A percentile compares a stretch with the other conserved stretches of the same genome.
phyloP scores from a whole-genome alignment of 176 grass and related monocot genomes.

The Eragrostis nindensis region DNA sequence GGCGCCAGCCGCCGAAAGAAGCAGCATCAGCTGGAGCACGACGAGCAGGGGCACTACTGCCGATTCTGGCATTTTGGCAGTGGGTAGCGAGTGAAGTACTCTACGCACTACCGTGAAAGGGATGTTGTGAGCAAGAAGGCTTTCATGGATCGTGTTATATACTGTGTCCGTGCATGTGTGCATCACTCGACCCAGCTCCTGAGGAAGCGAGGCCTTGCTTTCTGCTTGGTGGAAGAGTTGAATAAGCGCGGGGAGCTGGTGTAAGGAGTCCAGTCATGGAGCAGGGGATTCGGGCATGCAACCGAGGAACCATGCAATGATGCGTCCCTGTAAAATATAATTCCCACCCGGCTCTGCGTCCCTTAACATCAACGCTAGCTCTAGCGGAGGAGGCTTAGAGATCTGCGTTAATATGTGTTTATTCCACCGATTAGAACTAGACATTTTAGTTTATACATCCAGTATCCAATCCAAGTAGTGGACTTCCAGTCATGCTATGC shows the following conservation, averaged over 20 bases:
- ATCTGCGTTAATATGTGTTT: conserved; percentile 29
- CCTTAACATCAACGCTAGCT: conserved; percentile 40
- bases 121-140: conserved; percentile 46
- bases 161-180: conserved; percentile 15
- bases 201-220: conserved; percentile 23
- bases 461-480: conserved; percentile 13
- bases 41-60: conserved; percentile 1
- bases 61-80: conserved; percentile 11
- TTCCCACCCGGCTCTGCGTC: conserved; percentile 1
- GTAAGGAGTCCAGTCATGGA: conserved; percentile 10
- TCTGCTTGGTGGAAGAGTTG: not conserved
- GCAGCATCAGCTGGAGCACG: conserved; percentile 9
- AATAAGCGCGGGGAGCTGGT: not conserved
- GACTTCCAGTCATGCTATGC: not conserved
- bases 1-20: not conserved
- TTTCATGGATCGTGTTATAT: conserved; percentile 25
- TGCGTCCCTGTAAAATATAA: conserved; percentile 14
- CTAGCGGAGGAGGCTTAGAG: conserved; percentile 15
- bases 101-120: conserved; percentile 35
- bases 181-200: conserved; percentile 40
- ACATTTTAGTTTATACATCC: not conserved
- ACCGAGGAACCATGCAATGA: conserved; percentile 37
- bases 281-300: not conserved
- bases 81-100: not conserved
- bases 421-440: not conserved